phyloP scores from a whole-genome alignment of 768 basidiomycete species.

The Suillus brevipes region DNA sequence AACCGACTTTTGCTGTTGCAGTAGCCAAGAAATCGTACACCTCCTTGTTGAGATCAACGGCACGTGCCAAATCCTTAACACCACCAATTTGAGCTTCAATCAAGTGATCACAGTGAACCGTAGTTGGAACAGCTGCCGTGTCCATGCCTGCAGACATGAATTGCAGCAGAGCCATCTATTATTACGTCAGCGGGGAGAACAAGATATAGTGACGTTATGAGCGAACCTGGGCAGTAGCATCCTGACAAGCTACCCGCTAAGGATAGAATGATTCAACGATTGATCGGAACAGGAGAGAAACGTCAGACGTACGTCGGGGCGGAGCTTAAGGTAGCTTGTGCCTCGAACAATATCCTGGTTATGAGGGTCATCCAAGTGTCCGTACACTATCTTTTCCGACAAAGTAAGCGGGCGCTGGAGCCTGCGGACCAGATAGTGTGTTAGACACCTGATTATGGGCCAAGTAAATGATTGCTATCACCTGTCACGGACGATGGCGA shows the following conservation, averaged over 20 bases:
- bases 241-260: slow-evolving; percentile 87
- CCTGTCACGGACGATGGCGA: slow-evolving; percentile 84
- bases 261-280: slow-evolving; percentile 11
- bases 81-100: slow-evolving; percentile 97
- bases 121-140: slow-evolving; percentile 95
- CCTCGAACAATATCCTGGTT: slow-evolving; percentile 91
- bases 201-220: slow-evolving; percentile 17
- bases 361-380: slow-evolving; percentile 94
- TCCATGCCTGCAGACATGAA: slow-evolving; percentile 99
- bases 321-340: slow-evolving; percentile 92
- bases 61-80: slow-evolving; percentile 89
- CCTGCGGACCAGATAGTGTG: slow-evolving; percentile 40
- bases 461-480: slow-evolving; percentile 30
- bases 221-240: slow-evolving; percentile 81
- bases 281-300: background rate
- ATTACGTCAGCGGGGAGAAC: slow-evolving; percentile 28
- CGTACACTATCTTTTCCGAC: slow-evolving; percentile 97
- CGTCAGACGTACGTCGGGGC: slow-evolving; percentile 80
- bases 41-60: slow-evolving; percentile 93
- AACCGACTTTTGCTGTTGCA: slow-evolving; percentile 81
- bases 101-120: slow-evolving; percentile 98
- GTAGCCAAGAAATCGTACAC: slow-evolving; percentile 99
- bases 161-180: slow-evolving; percentile 96
- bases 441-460: background rate
- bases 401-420: slow-evolving; percentile 88